phyloP scores from a whole-genome alignment of 257 asterid species.

The Nicotiana benthamiana region DNA sequence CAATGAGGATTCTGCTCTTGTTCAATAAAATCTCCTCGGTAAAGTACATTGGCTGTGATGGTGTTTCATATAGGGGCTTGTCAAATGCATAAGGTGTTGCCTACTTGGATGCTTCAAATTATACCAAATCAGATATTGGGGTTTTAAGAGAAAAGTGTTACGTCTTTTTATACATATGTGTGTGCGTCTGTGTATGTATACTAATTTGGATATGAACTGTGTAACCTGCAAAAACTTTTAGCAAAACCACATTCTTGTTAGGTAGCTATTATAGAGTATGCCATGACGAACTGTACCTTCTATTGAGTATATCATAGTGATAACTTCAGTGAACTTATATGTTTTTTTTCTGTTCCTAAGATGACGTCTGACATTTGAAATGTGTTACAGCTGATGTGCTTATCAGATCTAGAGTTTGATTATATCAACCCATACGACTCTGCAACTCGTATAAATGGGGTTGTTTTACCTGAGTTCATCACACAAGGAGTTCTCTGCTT shows the following conservation, averaged over 20 bases:
- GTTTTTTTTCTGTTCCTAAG: neutral
- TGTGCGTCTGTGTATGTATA: neutral
- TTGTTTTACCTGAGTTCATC: conserved; percentile 75
- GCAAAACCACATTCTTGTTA: neutral
- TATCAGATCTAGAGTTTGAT: conserved; percentile 89
- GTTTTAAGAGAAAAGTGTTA: neutral
- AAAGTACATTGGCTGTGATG: neutral
- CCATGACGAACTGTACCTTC: neutral
- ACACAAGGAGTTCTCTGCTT: conserved; percentile 65
- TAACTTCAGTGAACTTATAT: neutral
- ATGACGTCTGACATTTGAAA: neutral
- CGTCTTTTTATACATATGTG: neutral
- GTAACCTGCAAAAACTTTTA: neutral
- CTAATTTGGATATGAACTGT: neutral
- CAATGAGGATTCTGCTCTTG: neutral
- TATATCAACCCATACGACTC: conserved; percentile 88
- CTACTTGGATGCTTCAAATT: neutral
- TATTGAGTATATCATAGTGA: neutral
- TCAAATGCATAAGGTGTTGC: too few species aligned
- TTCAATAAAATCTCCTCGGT: too few species aligned
- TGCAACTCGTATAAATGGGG: conserved; percentile 68
- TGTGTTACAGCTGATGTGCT: conserved; percentile 75
- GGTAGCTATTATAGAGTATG: neutral
- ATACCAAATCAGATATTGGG: neutral
- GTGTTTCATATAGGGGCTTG: too few species aligned